phyloP scores from a whole-genome alignment of 1,284 basidiomycete genomes.

The Vanrija sp. region DNA sequence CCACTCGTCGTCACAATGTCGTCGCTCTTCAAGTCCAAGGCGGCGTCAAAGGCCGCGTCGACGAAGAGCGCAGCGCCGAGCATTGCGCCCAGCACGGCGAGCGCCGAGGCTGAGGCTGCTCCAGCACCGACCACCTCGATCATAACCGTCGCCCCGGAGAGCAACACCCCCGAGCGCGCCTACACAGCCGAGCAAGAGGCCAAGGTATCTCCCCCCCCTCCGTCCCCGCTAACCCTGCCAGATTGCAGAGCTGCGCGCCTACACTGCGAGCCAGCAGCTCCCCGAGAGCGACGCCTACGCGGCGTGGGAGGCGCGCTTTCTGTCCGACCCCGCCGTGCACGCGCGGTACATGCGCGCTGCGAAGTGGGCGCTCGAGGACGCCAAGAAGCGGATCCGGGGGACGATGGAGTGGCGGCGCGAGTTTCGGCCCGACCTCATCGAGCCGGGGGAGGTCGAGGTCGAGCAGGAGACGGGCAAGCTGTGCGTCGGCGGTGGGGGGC shows the following conservation, averaged over 20 bases:
- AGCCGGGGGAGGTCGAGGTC: conserved; percentile 65
- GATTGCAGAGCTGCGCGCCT: conserved; percentile 26
- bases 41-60: no score
- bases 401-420: conserved; percentile 78
- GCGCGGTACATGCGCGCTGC: conserved; percentile 77
- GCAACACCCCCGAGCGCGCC: no score
- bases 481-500: conserved; percentile 46
- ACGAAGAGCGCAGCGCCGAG: no score
- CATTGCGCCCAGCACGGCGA: no score
- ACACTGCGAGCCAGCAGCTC: conserved; percentile 60
- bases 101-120: no score
- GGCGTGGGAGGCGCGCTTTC: conserved; percentile 70
- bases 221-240: not conserved
- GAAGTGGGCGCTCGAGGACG: conserved; percentile 74
- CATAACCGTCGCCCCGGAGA: not conserved
- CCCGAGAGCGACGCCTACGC: conserved; percentile 66
- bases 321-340: conserved; percentile 66
- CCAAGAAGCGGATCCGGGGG: conserved; percentile 66
- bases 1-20: no score
- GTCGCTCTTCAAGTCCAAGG: no score
- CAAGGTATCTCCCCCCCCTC: no score
- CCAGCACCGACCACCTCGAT: not conserved
- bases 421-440: conserved; percentile 74
- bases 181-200: no score
- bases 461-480: conserved; percentile 82